Evolutionary conservation across 192 early-diverging fungal genomes (phyloP).

Genomic region (Entomortierella chlamydospora): DNA sequence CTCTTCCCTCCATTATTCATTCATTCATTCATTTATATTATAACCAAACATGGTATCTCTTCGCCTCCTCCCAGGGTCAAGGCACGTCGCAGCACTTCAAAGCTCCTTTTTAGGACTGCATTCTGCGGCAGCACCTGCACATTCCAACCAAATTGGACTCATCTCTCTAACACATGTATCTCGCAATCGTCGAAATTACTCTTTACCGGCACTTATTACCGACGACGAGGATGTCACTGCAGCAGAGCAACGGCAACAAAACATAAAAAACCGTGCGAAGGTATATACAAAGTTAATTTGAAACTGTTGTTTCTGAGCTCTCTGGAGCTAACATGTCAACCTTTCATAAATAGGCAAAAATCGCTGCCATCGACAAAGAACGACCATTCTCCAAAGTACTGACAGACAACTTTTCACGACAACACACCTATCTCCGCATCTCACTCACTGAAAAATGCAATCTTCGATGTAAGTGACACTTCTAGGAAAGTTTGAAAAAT

Average conservation of each 20-base stretch:
- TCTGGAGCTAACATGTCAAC: neutral
- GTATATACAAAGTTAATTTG: neutral
- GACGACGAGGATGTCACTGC: conserved; percentile 15
- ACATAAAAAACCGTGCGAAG: conserved; percentile 14
- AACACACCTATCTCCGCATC: conserved; percentile 95
- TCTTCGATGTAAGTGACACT: conserved; percentile 80
- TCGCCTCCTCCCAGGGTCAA: conserved; percentile 13
- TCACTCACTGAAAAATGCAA: conserved; percentile 97
- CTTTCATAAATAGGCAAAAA: conserved; percentile 44
- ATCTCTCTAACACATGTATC: neutral
- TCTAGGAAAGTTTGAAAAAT: conserved; percentile 7
- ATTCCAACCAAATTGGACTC: neutral
- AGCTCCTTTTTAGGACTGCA: neutral
- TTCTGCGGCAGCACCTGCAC: neutral
- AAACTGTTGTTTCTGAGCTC: neutral
- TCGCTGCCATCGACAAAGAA: conserved; percentile 55
- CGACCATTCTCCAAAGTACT: conserved; percentile 61
- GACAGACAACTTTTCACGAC: conserved; percentile 83
- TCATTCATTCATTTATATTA: neutral
- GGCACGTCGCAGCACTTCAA: conserved; percentile 3
- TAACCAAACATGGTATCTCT: conserved; percentile 7
- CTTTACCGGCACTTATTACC: conserved; percentile 27
- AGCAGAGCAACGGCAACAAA: neutral
- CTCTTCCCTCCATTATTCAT: neutral
- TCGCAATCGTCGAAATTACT: conserved; percentile 6